Conservation (phyloP, 805 yeast genomes). For the Monosporozyma solicola region DNA sequence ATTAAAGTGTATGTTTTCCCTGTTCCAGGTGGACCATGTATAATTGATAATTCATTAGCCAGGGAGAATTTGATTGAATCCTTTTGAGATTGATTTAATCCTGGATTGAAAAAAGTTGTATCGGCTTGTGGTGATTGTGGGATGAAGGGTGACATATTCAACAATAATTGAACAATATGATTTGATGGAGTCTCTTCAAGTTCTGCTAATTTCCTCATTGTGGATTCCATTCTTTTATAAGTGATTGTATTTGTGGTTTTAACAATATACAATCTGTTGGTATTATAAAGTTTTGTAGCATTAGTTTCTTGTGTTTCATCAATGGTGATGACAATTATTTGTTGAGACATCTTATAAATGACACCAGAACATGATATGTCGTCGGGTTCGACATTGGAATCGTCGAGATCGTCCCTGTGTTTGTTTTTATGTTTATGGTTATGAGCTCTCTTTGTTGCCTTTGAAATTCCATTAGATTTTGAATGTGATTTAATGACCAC, state of each 20-base stretch:
- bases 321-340: slow-evolving; percentile 47
- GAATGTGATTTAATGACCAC: slow-evolving; percentile 43
- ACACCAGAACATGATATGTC: slow-evolving; percentile 49
- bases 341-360: slow-evolving; percentile 43
- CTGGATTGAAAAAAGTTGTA: slow-evolving; percentile 13
- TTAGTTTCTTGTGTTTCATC: slow-evolving; percentile 50
- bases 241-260: slow-evolving; percentile 56
- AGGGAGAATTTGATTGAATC: slow-evolving; percentile 63
- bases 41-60: slow-evolving; percentile 46
- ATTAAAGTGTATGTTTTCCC: slow-evolving; percentile 78
- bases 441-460: slow-evolving; percentile 8
- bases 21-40: slow-evolving; percentile 76
- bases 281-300: slow-evolving; percentile 34
- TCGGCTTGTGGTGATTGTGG: slow-evolving; percentile 5
- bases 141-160: slow-evolving; percentile 31
- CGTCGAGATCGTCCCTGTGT: slow-evolving; percentile 8
- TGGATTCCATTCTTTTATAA: slow-evolving; percentile 68
- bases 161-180: slow-evolving; percentile 36
- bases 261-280: slow-evolving; percentile 29
- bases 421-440: slow-evolving; percentile 19
- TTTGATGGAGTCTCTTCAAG: slow-evolving; percentile 31
- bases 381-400: slow-evolving; percentile 14
- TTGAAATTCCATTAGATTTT: slow-evolving; percentile 22
- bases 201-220: slow-evolving; percentile 58
- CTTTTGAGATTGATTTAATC: slow-evolving; percentile 56